Percentiles rank a stretch among this genome's conserved stretches.
Conservation (phyloP, 208 protist genomes). For the Crithidia brevicula region DNA sequence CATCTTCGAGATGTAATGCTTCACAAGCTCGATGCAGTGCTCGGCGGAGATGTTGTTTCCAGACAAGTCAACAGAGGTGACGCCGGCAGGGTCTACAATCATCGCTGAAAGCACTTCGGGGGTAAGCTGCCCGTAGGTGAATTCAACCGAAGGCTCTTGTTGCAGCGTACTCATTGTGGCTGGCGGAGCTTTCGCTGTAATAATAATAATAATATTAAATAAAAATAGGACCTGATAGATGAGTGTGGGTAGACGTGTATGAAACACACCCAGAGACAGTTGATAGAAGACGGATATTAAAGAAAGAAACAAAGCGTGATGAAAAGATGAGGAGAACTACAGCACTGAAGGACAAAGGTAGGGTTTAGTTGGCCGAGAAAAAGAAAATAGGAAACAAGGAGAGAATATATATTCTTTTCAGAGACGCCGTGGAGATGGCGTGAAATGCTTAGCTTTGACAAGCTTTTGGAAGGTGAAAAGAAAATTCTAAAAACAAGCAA, state of each 20-base stretch:
- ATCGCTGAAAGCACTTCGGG: conserved; percentile 47
- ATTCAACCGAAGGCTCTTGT: conserved; percentile 38
- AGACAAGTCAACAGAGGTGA: conserved; percentile 73
- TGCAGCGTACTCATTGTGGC: conserved; percentile 6
- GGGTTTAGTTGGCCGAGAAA: too few relatives aligned
- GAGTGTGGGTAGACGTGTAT: too few relatives aligned
- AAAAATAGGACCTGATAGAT: not conserved
- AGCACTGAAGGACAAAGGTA: too few relatives aligned
- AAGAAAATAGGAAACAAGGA: too few relatives aligned
- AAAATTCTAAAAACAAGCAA: not conserved
- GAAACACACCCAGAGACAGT: too few relatives aligned
- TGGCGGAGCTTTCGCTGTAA: not conserved
- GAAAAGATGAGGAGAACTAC: too few relatives aligned
- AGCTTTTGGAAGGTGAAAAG: not conserved
- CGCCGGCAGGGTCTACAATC: conserved; percentile 39
- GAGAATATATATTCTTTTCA: too few relatives aligned
- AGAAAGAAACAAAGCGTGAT: not conserved
- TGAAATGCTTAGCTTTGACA: not conserved
- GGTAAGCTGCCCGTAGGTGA: conserved; percentile 75
- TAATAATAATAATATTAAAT: not conserved
- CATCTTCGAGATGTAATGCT: conserved; percentile 68
- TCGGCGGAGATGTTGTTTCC: conserved; percentile 77
- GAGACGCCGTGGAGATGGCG: not conserved
- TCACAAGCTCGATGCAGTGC: conserved; percentile 46
- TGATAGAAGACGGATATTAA: too few relatives aligned